Conservation (phyloP, 805 yeast genomes). For the Pichia heedii region DNA sequence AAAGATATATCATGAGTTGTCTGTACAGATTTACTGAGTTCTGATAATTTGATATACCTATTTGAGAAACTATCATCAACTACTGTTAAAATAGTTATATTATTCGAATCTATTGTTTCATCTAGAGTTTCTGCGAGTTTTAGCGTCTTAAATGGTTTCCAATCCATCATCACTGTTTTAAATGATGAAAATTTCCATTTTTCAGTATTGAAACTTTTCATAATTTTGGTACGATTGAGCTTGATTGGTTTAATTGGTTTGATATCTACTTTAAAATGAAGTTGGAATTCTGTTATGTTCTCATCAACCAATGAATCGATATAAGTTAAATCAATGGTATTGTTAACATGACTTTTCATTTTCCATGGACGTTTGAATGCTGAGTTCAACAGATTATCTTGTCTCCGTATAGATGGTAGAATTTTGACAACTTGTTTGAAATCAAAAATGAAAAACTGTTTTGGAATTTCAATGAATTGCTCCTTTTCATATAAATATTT, state of each 20-base stretch:
- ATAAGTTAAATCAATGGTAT: not conserved
- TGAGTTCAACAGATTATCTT: not conserved
- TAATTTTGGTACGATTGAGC: too few species aligned
- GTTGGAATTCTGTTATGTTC: not conserved
- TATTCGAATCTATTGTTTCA: not conserved
- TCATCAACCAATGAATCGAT: not conserved
- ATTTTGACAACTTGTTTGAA: not conserved
- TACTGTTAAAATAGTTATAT: not conserved
- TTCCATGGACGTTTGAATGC: not conserved
- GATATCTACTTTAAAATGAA: not conserved
- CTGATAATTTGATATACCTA: not conserved
- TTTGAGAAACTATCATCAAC: not conserved
- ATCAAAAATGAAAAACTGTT: not conserved
- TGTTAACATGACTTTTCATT: not conserved
- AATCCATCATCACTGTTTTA: constrained; percentile 2
- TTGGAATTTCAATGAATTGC: not conserved
- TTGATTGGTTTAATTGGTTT: not conserved
- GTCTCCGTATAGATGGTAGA: not conserved
- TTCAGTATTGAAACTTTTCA: too few species aligned
- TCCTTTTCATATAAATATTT: not conserved
- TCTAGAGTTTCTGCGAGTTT: not conserved
- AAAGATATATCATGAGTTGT: not conserved
- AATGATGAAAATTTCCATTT: constrained; percentile 3
- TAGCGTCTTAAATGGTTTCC: constrained; percentile 2
- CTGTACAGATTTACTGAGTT: not conserved